Base-by-base conservation (phyloP, 257 asterid species). In the Marsdenia floribunda region DNA sequence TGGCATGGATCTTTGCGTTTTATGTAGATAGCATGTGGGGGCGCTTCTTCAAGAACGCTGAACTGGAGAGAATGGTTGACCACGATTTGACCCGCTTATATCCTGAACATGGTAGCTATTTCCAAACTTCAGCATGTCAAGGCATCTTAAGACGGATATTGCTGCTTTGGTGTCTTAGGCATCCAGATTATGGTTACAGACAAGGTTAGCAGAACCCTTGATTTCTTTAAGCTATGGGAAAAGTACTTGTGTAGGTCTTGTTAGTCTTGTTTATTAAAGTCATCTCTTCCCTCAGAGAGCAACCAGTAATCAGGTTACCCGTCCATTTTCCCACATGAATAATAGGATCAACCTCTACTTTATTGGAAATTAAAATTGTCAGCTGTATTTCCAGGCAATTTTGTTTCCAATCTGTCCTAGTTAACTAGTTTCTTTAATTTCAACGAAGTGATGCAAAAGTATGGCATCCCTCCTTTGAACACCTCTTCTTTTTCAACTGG, bases 21-120 rank as follows among this genome's bases (percentile, higher is more conserved):
- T 71, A 66, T 77, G 80, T 83, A 94, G 97, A 94, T 86, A 94
- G 98, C 89, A 91, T 87, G 96, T 94, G 98, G 97, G 91, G 97
- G 65, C 97, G 97, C 46, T 94, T 92, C 85, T 92, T 94, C 81
- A 86, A 80, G 77, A 92, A 90, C 79, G 97, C 99, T n/a, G 97
- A 94, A 81, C 81, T 94, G 74, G 97, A 94, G 87, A 89, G 89
- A 75, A 90, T 90, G 99, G 90, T 94, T 72, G 99, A 94, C 82
- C 97, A 94, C 84, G 99, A 94, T 88, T 86, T 92, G 86, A 86
- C 97, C 1, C 99, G 97, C 26, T 85, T 94, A 78, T 94, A 94
- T 86, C 97, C 97, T 80, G 99, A 92, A 82, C 88, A 90, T 72
- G 96, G 96, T 80, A 89, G 97, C 88, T 92, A 92, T 80, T 94